These are phyloP conservation scores for Serendipita sp. DNA, from an alignment of 768 basidiomycete genomes.

Conservation along the genomic window DNA sequence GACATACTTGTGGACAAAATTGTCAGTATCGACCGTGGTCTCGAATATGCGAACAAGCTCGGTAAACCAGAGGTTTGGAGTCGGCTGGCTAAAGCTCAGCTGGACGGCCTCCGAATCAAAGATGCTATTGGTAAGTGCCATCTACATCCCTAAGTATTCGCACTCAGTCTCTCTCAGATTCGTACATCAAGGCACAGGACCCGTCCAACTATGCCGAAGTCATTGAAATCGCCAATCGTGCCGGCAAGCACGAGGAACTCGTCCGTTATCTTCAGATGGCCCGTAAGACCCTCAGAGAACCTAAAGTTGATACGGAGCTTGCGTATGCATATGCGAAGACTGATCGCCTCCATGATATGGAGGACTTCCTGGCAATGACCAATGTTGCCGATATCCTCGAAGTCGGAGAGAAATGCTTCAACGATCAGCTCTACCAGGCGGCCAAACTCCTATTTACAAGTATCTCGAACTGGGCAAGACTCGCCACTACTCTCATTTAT, in stretches of 20 bases:
- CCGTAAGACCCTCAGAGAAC: conserved; percentile 88
- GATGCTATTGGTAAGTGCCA: conserved; percentile 69
- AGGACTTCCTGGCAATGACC: conserved; percentile 96
- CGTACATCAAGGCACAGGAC: conserved; percentile 95
- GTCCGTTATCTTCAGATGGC: conserved; percentile 98
- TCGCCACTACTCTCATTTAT: conserved; percentile 97
- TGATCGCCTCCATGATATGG: conserved; percentile 90
- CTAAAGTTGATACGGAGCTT: conserved; percentile 93
- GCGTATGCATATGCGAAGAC: conserved; percentile 94
- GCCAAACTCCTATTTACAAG: conserved; percentile 89
- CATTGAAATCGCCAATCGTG: conserved; percentile 87
- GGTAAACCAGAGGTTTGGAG: conserved; percentile 96
- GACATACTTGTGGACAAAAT: conserved; percentile 97
- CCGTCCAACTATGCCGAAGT: conserved; percentile 87
- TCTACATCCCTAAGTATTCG: neutral
- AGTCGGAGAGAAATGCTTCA: conserved; percentile 98
- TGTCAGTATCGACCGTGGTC: conserved; percentile 89
- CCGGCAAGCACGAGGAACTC: conserved; percentile 85
- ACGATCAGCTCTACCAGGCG: conserved; percentile 94
- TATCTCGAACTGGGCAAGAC: conserved; percentile 96
- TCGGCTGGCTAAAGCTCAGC: conserved; percentile 92
- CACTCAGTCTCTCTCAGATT: conserved; percentile 34
- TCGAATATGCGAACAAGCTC: conserved; percentile 92
- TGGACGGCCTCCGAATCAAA: conserved; percentile 95
- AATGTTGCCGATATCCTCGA: conserved; percentile 94